Percentiles rank a stretch among this genome's conserved stretches.
phyloP scores from a whole-genome alignment of 106 monocot genomes.

The Apostasia shenzhenica region DNA sequence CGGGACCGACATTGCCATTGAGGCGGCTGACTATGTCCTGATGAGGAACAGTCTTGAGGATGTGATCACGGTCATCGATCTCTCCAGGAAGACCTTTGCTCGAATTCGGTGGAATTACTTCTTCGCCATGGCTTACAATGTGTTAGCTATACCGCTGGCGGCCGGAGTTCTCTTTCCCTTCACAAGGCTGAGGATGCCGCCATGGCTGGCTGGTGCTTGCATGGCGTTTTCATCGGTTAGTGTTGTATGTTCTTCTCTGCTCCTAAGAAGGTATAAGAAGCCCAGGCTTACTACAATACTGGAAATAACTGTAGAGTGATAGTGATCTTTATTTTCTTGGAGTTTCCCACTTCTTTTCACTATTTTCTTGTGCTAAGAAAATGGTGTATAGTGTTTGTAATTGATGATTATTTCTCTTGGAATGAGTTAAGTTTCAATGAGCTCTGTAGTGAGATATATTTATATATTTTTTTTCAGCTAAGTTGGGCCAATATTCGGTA shows the following conservation, averaged over 20 bases:
- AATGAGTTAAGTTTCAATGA: too few species aligned
- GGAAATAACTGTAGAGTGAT: constrained; percentile 80
- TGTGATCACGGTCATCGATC: constrained; percentile 88
- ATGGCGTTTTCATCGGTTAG: constrained; percentile 94
- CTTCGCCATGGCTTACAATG: constrained; percentile 85
- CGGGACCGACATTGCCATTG: constrained; percentile 88
- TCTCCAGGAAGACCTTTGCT: constrained; percentile 86
- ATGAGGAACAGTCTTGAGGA: constrained; percentile 86
- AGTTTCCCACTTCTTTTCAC: too few species aligned
- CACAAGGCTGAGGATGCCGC: constrained; percentile 62
- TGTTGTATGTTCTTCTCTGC: constrained; percentile 87
- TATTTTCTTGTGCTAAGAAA: too few species aligned
- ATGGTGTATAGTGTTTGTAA: too few species aligned
- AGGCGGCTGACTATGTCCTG: constrained; percentile 89
- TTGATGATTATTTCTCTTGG: too few species aligned
- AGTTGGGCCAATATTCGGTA: too few species aligned
- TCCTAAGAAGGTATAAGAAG: constrained; percentile 80
- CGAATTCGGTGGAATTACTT: constrained; percentile 82
- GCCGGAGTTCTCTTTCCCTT: constrained; percentile 85
- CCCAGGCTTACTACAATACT: constrained; percentile 88
- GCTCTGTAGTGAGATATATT: too few species aligned
- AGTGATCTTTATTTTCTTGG: neutral
- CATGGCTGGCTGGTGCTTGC: constrained; percentile 90
- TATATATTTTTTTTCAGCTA: too few species aligned
- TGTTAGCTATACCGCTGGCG: constrained; percentile 74